Evolutionary conservation across 495 filamentous ascomycete species (phyloP), one percentile per base, ranked within the genome.

Genomic region (Bacidia gigantensis): DNA sequence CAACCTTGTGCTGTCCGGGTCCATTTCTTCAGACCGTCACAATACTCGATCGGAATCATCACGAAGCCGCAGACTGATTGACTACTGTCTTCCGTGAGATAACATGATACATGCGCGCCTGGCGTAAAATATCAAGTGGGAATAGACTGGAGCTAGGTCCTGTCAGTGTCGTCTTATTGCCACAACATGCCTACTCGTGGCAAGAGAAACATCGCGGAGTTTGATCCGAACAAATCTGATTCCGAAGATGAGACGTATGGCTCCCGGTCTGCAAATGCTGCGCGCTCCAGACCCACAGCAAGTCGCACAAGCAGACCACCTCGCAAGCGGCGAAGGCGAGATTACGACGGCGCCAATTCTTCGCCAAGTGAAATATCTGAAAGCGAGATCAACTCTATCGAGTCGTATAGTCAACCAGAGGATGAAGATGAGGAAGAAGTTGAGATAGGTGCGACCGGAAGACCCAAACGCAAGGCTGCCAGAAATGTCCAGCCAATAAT

Each of bases 201-300:
- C 45, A 92, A 92, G 67, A 77, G 87, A 53, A 83, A 82, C 66
- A 64, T 83, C 54, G 82, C 86, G 51, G 77, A 76, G 56, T 77
- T 90, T 58, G 86, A 87, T 64, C 82, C 81, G 21, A 88, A 80
- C 68, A 84, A 85, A 61, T 92, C 87, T 42, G 88, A 95, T 59
- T 78, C 87, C 0, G 79, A 87, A 42, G 88, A 95, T 56, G 81
- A 83, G 42, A 86, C 87, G 62, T 94, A 86, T 64, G 72, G 60
- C 64, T 78, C 63, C 49, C 71, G 61, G 49, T 63, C 60, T 56
- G 68, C 61, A 60, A 65, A 67, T 54, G 59, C 59, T 17, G 50
- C 68, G 22, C 60, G 55, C 11, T 62, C 69, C 20, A 70, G 66
- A 58, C 62, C 65, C n/a, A 68, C 69, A 11, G 72, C 66, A 42